These are phyloP conservation scores for Aegilops speltoides DNA, from an alignment of 176 grass and related monocot species.

Conservation along the genomic window DNA sequence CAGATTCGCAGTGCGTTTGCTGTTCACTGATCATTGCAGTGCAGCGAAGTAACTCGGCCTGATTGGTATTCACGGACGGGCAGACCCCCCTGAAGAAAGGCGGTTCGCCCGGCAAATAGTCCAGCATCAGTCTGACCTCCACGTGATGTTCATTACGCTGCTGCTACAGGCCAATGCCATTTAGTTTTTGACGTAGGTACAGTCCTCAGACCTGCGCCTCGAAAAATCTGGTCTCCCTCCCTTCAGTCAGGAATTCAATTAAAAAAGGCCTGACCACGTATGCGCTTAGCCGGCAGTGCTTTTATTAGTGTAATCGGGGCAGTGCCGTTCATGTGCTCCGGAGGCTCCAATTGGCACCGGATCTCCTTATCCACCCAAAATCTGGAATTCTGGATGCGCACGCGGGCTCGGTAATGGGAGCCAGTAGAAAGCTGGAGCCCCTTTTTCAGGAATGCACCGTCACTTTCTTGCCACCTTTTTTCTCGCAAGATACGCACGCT, in stretches of 20 bases:
- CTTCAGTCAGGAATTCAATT: background rate
- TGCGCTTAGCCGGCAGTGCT: background rate
- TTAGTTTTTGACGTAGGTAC: background rate
- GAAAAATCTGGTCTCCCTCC: background rate
- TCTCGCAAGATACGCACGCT: background rate
- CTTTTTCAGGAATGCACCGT: constrained; percentile 25
- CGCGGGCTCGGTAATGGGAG: background rate
- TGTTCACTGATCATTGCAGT: background rate
- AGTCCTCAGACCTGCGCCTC: background rate
- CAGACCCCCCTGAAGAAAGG: background rate
- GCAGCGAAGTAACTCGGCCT: background rate
- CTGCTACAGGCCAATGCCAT: background rate
- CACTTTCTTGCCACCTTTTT: background rate
- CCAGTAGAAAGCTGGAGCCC: constrained; percentile 1
- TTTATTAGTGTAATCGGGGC: background rate
- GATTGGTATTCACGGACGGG: background rate
- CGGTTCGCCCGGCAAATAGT: constrained; percentile 7
- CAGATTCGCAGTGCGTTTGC: background rate
- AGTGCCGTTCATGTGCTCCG: constrained; percentile 2
- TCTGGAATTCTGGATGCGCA: background rate
- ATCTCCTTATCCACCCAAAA: background rate
- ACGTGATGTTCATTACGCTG: constrained; percentile 20
- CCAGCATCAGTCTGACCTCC: constrained; percentile 4
- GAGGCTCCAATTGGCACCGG: constrained; percentile 41
- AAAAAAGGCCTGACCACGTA: background rate